These are phyloP conservation scores for Gossypium bickii DNA, from an alignment of 345 rosid genomes.

Conservation along the genomic window DNA sequence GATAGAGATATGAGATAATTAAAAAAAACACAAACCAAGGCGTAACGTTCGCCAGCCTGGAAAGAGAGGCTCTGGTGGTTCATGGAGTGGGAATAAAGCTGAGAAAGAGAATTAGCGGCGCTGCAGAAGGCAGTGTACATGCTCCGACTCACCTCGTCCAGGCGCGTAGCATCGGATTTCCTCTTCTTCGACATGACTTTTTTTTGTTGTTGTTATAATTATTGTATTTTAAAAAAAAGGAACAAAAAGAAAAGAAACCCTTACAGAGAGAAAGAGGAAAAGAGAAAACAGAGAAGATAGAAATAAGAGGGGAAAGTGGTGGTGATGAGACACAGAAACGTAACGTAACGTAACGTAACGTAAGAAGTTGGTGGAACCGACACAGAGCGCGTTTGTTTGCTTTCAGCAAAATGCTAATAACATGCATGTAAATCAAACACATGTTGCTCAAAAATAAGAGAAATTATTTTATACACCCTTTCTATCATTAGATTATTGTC, in stretches of 20 bases:
- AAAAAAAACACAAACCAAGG: constrained; percentile 32
- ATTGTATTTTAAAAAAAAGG: no score
- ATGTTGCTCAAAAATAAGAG: no score
- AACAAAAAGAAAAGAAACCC: constrained; percentile 16
- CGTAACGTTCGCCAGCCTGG: constrained; percentile 78
- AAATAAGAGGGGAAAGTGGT: not conserved
- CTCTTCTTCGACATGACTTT: constrained; percentile 75
- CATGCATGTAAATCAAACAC: no score
- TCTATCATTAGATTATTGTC: accelerated
- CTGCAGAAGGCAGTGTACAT: constrained; percentile 81
- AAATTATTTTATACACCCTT: no score
- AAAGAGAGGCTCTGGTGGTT: constrained; percentile 69
- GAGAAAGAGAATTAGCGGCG: constrained; percentile 93
- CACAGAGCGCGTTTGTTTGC: no score
- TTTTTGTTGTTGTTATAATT: no score
- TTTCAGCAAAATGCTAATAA: no score
- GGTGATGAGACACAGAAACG: not conserved
- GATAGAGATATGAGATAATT: not conserved
- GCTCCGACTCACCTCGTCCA: constrained; percentile 91
- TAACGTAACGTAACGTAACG: no score
- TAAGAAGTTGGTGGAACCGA: no score
- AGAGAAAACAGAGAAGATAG: not conserved
- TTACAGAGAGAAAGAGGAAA: constrained; percentile 4
- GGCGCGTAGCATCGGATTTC: constrained; percentile 70
- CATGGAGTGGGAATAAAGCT: constrained; percentile 83